A percentile compares a stretch with the other conserved stretches of the same genome.
These are phyloP conservation scores for Yamadazyma scolyti DNA, from an alignment of 805 yeast species.

Conservation along the genomic window DNA sequence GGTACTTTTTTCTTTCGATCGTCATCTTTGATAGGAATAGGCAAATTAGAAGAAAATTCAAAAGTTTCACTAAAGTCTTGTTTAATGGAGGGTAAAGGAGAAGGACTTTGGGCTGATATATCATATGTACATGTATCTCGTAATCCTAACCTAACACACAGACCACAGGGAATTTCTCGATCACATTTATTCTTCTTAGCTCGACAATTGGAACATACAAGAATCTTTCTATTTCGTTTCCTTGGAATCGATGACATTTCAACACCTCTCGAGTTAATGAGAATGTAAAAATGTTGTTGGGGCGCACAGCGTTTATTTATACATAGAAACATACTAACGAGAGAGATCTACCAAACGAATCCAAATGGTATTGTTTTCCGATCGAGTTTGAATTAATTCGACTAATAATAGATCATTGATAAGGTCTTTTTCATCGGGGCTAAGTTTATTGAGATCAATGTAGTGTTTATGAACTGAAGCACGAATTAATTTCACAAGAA, in stretches of 20 bases:
- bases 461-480: background rate
- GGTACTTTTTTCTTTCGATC: too few species aligned
- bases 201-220: slow-evolving; percentile 15
- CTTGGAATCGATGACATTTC: slow-evolving; percentile 7
- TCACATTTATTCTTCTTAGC: slow-evolving; percentile 16
- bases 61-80: too few species aligned
- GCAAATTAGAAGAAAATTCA: too few species aligned
- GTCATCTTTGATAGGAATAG: too few species aligned
- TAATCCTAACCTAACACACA: slow-evolving; percentile 9
- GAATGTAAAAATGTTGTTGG: too few species aligned
- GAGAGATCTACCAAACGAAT: background rate
- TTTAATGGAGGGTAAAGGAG: too few species aligned
- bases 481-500: background rate
- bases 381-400: too few species aligned
- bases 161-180: slow-evolving; percentile 14
- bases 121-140: slow-evolving; percentile 7
- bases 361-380: too few species aligned
- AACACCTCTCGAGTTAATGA: too few species aligned
- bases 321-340: background rate
- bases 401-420: background rate
- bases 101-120: too few species aligned
- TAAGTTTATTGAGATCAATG: background rate
- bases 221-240: slow-evolving; percentile 15
- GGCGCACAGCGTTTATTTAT: too few species aligned
- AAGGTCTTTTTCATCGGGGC: background rate